phyloP scores from a whole-genome alignment of 306 rosid genomes.

The Quercus gilva region DNA sequence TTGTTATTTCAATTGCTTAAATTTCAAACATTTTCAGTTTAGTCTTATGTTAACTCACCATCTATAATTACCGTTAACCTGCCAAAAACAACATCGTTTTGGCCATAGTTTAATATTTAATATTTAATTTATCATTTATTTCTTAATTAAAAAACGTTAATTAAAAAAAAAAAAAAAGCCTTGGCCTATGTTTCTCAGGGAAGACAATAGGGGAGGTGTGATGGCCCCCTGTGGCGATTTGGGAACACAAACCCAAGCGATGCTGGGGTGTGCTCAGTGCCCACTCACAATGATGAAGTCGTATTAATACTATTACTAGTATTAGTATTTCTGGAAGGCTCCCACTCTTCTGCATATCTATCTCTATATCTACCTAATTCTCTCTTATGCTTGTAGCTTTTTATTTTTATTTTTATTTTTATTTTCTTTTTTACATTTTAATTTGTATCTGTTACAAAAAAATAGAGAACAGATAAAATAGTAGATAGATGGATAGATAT shows the following conservation, averaged over 20 bases:
- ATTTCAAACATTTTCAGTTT: no score
- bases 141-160: background rate
- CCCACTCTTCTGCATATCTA: conserved; percentile 71
- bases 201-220: conserved; percentile 85
- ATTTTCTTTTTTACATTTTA: no score
- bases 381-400: conserved; percentile 6
- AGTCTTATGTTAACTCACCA: no score
- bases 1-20: no score
- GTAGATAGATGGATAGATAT: background rate
- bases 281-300: conserved; percentile 46
- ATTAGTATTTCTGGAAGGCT: conserved; percentile 61
- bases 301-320: conserved; percentile 31
- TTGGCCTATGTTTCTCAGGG: conserved; percentile 83
- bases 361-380: background rate
- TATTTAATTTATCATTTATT: no score
- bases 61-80: no score
- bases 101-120: no score
- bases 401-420: no score
- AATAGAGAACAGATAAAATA: background rate
- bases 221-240: conserved; percentile 74
- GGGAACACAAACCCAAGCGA: conserved; percentile 89
- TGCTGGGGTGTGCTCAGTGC: conserved; percentile 65
- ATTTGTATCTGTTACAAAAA: conserved; percentile 17
- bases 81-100: no score
- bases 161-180: conserved; percentile 9